These are phyloP conservation scores for Fragaria vesca DNA, from an alignment of 306 rosid species.

Conservation along the genomic window DNA sequence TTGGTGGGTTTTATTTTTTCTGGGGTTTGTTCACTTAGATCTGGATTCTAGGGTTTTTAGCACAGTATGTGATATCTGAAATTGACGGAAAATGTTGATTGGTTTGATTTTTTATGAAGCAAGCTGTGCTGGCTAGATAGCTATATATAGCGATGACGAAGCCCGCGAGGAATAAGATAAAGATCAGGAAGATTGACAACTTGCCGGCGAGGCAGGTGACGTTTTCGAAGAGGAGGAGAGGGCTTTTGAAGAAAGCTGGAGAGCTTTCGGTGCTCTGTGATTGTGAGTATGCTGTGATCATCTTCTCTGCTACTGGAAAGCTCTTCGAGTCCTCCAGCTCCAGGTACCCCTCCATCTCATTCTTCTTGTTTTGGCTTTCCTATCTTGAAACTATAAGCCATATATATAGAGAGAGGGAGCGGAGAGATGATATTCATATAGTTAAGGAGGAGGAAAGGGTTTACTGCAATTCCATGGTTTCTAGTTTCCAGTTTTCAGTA, in stretches of 20 bases:
- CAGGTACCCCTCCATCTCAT: constrained; percentile 15
- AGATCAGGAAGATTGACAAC: constrained; percentile 46
- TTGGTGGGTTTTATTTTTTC: background rate
- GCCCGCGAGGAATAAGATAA: constrained; percentile 24
- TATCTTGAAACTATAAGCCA: background rate
- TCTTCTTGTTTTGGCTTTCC: background rate
- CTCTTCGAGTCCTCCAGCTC: constrained; percentile 43
- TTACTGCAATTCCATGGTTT: background rate
- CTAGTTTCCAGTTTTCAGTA: background rate
- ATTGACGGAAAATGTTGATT: background rate
- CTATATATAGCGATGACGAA: background rate
- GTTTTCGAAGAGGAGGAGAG: constrained; percentile 47
- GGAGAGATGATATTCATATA: too few species aligned
- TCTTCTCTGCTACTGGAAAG: constrained; percentile 50
- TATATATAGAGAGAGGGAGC: background rate
- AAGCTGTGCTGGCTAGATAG: background rate
- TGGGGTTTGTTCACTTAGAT: background rate
- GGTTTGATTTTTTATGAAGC: background rate
- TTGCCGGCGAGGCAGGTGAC: constrained; percentile 51
- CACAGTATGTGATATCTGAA: background rate
- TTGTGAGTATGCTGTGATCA: constrained; percentile 39
- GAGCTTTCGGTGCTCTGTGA: constrained; percentile 52
- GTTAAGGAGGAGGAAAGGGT: background rate
- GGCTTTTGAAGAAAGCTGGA: constrained; percentile 48
- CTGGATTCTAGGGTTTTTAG: background rate